Conservation (phyloP, 495 filamentous ascomycete genomes). For the Geopyxis carbonaria region DNA sequence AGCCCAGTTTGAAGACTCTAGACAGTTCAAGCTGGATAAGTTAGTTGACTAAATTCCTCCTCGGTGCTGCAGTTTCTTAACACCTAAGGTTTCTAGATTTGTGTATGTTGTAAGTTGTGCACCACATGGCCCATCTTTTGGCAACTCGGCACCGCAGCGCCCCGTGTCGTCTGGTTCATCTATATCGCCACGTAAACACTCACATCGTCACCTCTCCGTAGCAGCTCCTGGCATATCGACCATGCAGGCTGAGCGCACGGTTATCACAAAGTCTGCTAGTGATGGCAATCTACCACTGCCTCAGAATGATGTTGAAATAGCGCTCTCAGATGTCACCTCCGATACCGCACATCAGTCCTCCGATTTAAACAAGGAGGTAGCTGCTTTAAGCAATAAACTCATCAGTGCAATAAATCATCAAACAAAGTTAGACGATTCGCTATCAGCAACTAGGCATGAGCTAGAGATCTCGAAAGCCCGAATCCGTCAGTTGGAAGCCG, state of each 20-base stretch:
- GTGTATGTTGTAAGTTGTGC: conserved; percentile 21
- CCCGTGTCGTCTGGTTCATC: conserved; percentile 15
- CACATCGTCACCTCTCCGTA: conserved; percentile 9
- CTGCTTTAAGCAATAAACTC: conserved; percentile 80
- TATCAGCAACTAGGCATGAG: conserved; percentile 67
- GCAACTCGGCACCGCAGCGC: conserved; percentile 11
- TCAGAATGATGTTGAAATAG: not conserved
- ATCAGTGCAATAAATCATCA: conserved; percentile 96
- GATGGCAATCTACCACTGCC: conserved; percentile 14
- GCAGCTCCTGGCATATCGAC: conserved; percentile 22
- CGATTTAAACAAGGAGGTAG: conserved; percentile 73
- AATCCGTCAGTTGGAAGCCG: conserved; percentile 49
- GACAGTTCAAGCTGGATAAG: no score
- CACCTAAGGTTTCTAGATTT: conserved; percentile 19
- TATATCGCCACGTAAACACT: conserved; percentile 15
- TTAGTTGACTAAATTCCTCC: no score
- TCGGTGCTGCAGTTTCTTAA: no score
- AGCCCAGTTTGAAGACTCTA: no score
- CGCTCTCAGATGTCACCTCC: conserved; percentile 1
- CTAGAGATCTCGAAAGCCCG: conserved; percentile 54
- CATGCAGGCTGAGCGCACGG: conserved; percentile 18
- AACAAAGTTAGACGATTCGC: conserved; percentile 74
- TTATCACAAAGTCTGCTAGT: conserved; percentile 12
- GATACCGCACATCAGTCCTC: conserved; percentile 23
- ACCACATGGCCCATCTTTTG: conserved; percentile 16